Evolutionary conservation across 345 rosid genomes (phyloP), one percentile per base, ranked within the genome.

Genomic region (Sapria himalayana): DNA sequence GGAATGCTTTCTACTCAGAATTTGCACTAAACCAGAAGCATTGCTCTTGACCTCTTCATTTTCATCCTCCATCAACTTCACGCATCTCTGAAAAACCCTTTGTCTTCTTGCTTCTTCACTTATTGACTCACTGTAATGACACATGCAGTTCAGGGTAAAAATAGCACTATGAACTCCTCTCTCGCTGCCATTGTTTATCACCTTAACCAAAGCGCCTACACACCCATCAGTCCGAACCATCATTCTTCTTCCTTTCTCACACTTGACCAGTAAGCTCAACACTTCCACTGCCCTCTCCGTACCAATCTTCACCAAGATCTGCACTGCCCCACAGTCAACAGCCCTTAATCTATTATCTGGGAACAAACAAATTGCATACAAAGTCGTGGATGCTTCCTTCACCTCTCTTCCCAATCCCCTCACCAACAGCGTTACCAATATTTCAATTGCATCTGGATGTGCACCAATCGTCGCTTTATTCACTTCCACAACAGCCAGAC

Each of bases 401-500:
- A 58, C 72, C 50, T 73, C 95, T 53, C 95, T 46, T 1, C 57
- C 72, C 43, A 65, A 70, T 7, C 95, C 99, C 22, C 52, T 29
- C 19, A 65, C 56, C 3, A 84, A 56, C 34, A 84, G 70, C 45
- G 54, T 36, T n/a, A 84, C 73, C 29, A 91, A 58, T 7, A 73
- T 56, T 24, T 55, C 44, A 41, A 91, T 74, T 29, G 81, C 95
- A 45, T 48, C 60, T 2, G 95, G 93, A 47, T 71, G 71, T 2
- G 74, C 78, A 0, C 99, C 99, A 35, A 91, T 77, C 2, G 80
- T 77, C 5, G 93, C 95, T 52, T 91, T 91, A 47, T 91, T 91
- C 45, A 91, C 99, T 54, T 91, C 95, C 1, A 91, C 86, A 0
- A 81, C 89, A 1, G 97, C 92, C 41, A 86, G 54, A 40, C 97